Percentiles rank a stretch among this genome's conserved stretches.
These are phyloP conservation scores for Porphyridium purpureum DNA, from an alignment of 23 red algal genomes.

Conservation along the genomic window DNA sequence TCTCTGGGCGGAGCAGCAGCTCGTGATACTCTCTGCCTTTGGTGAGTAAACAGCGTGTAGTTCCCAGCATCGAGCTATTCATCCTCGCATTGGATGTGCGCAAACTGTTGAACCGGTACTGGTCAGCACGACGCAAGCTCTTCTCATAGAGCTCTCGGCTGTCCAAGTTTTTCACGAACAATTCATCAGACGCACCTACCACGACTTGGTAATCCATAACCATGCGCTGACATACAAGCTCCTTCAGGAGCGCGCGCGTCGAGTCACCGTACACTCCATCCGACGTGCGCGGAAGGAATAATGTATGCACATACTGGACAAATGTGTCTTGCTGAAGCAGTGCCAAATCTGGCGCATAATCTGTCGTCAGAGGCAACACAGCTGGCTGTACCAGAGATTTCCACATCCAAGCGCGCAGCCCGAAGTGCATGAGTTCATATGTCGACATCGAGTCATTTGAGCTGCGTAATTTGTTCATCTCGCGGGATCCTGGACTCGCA, in stretches of 20 bases:
- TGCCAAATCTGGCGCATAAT: slow-evolving; percentile 1
- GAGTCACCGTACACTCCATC: not conserved
- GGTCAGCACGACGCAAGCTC: too few species aligned
- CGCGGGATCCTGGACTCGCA: too few species aligned
- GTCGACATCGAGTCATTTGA: too few species aligned
- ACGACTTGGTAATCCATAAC: slow-evolving; percentile 14
- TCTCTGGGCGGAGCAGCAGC: slow-evolving; percentile 5
- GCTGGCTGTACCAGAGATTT: slow-evolving; percentile 5
- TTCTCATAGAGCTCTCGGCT: too few species aligned
- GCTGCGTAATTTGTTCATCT: too few species aligned
- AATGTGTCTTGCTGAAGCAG: not conserved
- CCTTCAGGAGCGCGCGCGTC: slow-evolving; percentile 10
- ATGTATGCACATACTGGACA: slow-evolving; percentile 6
- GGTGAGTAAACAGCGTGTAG: slow-evolving; percentile 1
- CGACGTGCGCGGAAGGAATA: too few species aligned
- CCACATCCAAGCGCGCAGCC: too few species aligned
- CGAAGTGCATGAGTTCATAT: too few species aligned
- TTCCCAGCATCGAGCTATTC: not conserved
- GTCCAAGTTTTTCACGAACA: slow-evolving; percentile 7
- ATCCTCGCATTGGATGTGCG: not conserved
- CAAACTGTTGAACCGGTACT: slow-evolving; percentile 1
- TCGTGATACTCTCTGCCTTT: slow-evolving; percentile 18
- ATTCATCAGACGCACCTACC: slow-evolving; percentile 3
- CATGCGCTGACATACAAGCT: slow-evolving; percentile 16
- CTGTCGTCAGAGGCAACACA: slow-evolving; percentile 8